Evolutionary conservation across 768 basidiomycete genomes (phyloP), one percentile per base, ranked within the genome.

Genomic region (Collybiopsis luxurians): DNA sequence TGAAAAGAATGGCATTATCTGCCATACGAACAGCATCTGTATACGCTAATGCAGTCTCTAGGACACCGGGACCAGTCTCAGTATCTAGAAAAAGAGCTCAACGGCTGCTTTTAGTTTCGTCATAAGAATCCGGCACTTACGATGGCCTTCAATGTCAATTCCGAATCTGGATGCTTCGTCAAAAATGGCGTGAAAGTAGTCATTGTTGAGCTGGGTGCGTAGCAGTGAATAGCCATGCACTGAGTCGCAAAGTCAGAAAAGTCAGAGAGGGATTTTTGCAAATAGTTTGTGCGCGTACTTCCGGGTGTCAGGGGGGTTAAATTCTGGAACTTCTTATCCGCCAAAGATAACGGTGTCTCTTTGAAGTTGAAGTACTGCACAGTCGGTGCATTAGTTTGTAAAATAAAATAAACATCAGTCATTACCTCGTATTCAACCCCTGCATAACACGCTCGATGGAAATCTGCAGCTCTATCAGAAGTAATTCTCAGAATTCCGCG

Each of bases 161-260:
- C 84, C 86, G 65, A 98, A 97, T 45, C 76, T 75, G 28, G 73
- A 63, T 51, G 83, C 84, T 63, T 82, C 74, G 67, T 98, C 89
- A 65, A 93, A 97, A 26, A 99, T 73, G 31, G 89, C 92, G 59
- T 86, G 82, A 71, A 98, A 98, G 69, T 95, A 99, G 13, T 80
- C 84, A 56, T 84, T 85, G 71, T 98, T 96, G 30, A 96, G 75
- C 42, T 95, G 92, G 0, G 95, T 93, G 39, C 95, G 80, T 4
- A 99, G 80, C 31, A 98, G 78, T 3, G 95, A 97, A 68, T 98
- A 98, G 3, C 97, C 97, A 64, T 98, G 97, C 90, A 96, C 95
- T 98, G 58, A 10, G 11, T 3, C 11, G 11, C 7, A 54, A 30
- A 19, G 42, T 12, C 27, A 44, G 10, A 17, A 40, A 17, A 23